Evolutionary conservation across 2,329 filamentous ascomycete species (phyloP).

Genomic region (Talaromyces funiculosus): DNA sequence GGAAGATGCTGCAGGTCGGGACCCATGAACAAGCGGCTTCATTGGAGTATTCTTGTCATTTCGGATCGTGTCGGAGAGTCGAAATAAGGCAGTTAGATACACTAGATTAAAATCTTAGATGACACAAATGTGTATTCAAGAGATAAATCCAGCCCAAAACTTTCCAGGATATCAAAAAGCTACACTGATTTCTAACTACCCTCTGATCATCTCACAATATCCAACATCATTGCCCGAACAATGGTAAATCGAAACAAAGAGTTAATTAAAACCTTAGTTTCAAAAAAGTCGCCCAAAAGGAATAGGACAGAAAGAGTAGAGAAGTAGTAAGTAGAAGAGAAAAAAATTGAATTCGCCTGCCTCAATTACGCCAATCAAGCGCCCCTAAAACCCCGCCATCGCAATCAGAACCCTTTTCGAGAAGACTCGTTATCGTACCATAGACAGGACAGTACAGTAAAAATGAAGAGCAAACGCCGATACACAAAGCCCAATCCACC

Average conservation of each 20-base stretch:
- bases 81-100: too few species aligned
- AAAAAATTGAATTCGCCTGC: not conserved
- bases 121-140: too few species aligned
- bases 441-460: not conserved
- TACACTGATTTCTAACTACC: not conserved
- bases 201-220: not conserved
- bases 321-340: not conserved
- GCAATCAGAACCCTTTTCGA: constrained; percentile 10
- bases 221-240: not conserved
- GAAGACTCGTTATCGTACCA: constrained; percentile 6
- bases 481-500: constrained; percentile 6
- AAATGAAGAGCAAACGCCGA: constrained; percentile 4
- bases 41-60: too few species aligned
- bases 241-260: not conserved
- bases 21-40: too few species aligned
- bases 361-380: constrained; percentile 5
- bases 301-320: not conserved
- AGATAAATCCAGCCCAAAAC: too few species aligned
- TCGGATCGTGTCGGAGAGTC: too few species aligned
- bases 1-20: not conserved
- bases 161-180: not conserved
- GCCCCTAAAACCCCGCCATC: not conserved
- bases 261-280: not conserved
- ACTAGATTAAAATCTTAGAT: too few species aligned
- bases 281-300: not conserved